Base-by-base conservation (phyloP, 192 early-diverging fungal genomes). In the Pilobolus umbonatus region DNA sequence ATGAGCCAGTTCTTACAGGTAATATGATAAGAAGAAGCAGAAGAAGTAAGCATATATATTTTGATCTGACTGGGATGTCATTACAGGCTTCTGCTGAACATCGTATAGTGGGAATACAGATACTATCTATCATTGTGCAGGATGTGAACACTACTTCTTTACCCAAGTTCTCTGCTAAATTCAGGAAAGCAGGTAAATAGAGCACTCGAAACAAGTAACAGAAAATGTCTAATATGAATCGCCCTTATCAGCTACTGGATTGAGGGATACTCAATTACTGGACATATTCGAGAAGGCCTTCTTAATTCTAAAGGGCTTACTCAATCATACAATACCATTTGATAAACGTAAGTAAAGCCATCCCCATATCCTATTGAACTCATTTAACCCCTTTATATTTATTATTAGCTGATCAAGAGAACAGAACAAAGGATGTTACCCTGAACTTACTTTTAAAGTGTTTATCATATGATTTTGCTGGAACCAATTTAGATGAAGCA, bases 391-490 rank as follows among this genome's bases (percentile, higher is more conserved):
- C 29, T 21, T 50, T 46, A 12, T 49, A 14, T 31, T 26, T 12
- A 4, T 30, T 8, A 42, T 24, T 53, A 70, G 55, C 63, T 36
- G 69, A 47, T 36, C 61, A 69, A 24, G 75, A 65, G 19, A 53
- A 53, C 17, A 58, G 62, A 24, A 39, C 57, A 26, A 73, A 79
- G 38, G 76, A 83, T 52, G 71, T 68, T 61, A 65, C 75, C 28
- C 64, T 92, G 64, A 65, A 70, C 49, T 73, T 92, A 29, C 68
- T 90, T 42, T 57, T 75, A 19, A 82, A 78, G 32, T 92, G 90
- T 52, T 60, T 92, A 53, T 66, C 69, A 0, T 92, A 88, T 75
- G 90, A 92, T 70, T 92, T 92, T 59, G 87, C 87, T 34, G 89
- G 89, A 39, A 80, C 81, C 58, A 74, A 72, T 45, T 77, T 82